These are phyloP conservation scores for Wickerhamiella sergipiensis DNA, from an alignment of 805 yeast species.

Conservation along the genomic window DNA sequence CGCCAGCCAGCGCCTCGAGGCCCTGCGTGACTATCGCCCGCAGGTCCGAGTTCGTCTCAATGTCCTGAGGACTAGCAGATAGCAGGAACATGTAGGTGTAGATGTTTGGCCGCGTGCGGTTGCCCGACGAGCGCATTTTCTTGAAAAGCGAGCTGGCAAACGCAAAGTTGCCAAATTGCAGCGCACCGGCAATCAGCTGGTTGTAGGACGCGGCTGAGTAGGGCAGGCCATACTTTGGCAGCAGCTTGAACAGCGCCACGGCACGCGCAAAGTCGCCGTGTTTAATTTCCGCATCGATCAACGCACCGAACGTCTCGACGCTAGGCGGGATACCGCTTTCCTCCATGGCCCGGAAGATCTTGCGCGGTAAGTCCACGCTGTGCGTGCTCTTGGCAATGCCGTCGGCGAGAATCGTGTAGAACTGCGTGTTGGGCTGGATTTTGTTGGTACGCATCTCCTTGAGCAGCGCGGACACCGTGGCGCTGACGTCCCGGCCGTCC, in stretches of 20 bases:
- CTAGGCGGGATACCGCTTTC: constrained; percentile 19
- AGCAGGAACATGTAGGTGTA: constrained; percentile 20
- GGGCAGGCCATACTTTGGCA: constrained; percentile 16
- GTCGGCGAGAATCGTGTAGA: constrained; percentile 39
- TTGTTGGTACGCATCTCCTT: constrained; percentile 29
- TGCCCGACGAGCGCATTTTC: constrained; percentile 2
- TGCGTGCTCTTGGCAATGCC: constrained; percentile 37
- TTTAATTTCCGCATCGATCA: constrained; percentile 21
- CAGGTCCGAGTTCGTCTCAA: neutral
- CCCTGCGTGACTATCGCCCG: constrained; percentile 5
- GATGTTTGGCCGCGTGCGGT: constrained; percentile 15
- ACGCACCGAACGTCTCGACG: constrained; percentile 20
- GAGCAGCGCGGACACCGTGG: constrained; percentile 29
- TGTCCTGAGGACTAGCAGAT: neutral
- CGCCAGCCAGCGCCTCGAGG: constrained; percentile 3
- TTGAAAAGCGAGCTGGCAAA: constrained; percentile 15
- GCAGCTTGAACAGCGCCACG: constrained; percentile 11
- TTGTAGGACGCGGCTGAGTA: constrained; percentile 21
- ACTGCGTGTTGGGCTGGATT: constrained; percentile 31
- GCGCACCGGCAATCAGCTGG: constrained; percentile 20
- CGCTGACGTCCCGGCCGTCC: constrained; percentile 31
- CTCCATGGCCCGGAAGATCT: constrained; percentile 32
- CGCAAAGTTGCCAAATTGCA: constrained; percentile 9
- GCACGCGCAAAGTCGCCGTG: constrained; percentile 18
- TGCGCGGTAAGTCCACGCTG: constrained; percentile 39